A percentile compares a stretch with the other conserved stretches of the same genome.
Evolutionary conservation across 1,284 basidiomycete genomes (phyloP).

Genomic region (Apiotrichum akiyoshidainum): DNA sequence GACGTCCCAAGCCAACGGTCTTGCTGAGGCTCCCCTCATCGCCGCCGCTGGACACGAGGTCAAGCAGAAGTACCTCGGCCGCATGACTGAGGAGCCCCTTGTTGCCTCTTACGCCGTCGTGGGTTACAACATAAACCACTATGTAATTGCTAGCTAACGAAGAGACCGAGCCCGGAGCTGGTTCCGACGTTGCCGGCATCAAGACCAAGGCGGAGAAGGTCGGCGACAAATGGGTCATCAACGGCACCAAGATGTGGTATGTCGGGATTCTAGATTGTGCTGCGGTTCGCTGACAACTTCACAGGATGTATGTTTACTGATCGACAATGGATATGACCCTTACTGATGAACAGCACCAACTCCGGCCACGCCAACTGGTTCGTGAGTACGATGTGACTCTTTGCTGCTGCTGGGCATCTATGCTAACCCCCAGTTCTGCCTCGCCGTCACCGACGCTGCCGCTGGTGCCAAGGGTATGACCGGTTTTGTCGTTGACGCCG

Average conservation of each 20-base stretch:
- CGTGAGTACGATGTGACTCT: slow-evolving; percentile 26
- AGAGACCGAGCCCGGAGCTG: slow-evolving; percentile 56
- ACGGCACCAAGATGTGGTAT: slow-evolving; percentile 58
- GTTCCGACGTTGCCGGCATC: slow-evolving; percentile 57
- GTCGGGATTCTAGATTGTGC: slow-evolving; percentile 15
- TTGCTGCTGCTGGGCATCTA: background rate
- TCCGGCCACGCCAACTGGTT: slow-evolving; percentile 55
- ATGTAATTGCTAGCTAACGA: background rate
- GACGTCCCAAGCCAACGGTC: slow-evolving; percentile 49
- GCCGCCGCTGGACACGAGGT: slow-evolving; percentile 55
- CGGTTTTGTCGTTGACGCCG: slow-evolving; percentile 58
- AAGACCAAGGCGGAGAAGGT: slow-evolving; percentile 55
- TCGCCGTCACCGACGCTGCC: slow-evolving; percentile 55
- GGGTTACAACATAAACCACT: slow-evolving; percentile 2
- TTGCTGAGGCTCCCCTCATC: slow-evolving; percentile 57
- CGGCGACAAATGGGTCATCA: slow-evolving; percentile 55
- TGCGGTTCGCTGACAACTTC: slow-evolving; percentile 2
- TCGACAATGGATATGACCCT: background rate
- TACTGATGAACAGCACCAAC: slow-evolving; percentile 48
- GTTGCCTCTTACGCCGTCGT: slow-evolving; percentile 57
- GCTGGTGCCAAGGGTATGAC: slow-evolving; percentile 55
- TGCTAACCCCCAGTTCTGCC: slow-evolving; percentile 49
- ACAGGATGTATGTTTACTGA: slow-evolving; percentile 37
- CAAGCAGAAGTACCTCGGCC: slow-evolving; percentile 57
- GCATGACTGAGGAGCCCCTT: slow-evolving; percentile 58